Evolutionary conservation across 108 stramenopile genomes (phyloP), one percentile per base, ranked within the genome.

Genomic region (Conticribra weissflogii): DNA sequence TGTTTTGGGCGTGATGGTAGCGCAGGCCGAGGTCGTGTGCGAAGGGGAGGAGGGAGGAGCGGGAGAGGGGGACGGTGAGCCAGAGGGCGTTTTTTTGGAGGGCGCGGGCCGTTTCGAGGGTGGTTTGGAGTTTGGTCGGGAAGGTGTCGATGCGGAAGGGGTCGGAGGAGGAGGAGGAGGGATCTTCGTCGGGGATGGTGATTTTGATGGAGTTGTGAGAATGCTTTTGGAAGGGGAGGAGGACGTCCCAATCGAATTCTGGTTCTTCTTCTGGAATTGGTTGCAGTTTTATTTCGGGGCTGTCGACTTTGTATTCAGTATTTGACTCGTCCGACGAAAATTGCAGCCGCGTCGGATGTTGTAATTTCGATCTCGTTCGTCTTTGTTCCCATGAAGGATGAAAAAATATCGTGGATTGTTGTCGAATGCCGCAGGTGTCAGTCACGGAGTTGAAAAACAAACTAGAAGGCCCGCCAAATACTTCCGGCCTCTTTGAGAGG

Each of bases 41-140:
- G 5, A 76, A 81, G 65, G 86, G 85, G 9, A 92, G 79, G 4
- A 87, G 52, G 41, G 71, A 24, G 1, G 85, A 83, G 18, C 78
- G 71, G 2, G 86, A 68, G 71, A 92, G 88, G 51, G 84, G 88
- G 5, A 92, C 63, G 21, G 87, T 72, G 32, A 89, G 79, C 90
- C 90, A 92, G 9, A 92, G 17, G 23, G 87, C 86, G 4, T 78
- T 70, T 66, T 88, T 92, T 3, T 82, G 52, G 3, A 84, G 34
- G 51, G 72, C 56, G 24, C 65, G 28, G 0, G 80, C 68, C 0
- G 78, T 66, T 21, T 49, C 24, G 19, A 86, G 55, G 7, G 90
- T 89, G 19, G 74, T 68, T 60, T 77, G 65, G 16, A 92, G 66
- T 14, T 72, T 66, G 18, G 62, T 23, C 36, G 28, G 80, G 53